Base-by-base conservation (phyloP, 306 rosid species). In the Citrullus mucosospermus region DNA sequence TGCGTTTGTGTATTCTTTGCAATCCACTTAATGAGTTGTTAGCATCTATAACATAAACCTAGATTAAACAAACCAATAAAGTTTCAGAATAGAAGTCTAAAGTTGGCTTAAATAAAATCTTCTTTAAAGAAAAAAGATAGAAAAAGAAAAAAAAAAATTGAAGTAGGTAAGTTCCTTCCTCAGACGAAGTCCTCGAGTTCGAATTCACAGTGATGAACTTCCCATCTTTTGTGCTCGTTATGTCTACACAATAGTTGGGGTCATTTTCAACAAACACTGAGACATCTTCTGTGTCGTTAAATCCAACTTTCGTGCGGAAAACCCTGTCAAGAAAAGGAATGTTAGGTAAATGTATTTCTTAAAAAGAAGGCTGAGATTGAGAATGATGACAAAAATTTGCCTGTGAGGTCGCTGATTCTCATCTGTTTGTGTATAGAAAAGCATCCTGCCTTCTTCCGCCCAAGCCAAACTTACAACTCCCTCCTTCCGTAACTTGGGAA, bases 111-210 rank as follows among this genome's bases (percentile, higher is more conserved):
- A 80, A 41, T 80, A 71, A 15, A 20, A 41, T 77, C 36, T 48
- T 13, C 22, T 2, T 14, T 1, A 25, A 32, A 74, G 78, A 11
- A 53, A 75, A 75, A 17, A 8, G 30, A 44, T 12, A 44, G 70
- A 43, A 36, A 25, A 6, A 65, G 44, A 2, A 17, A 79, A 79
- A 25, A 25, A 88, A 58, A 86, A 55, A 28, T 44, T 70, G 18
- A 83, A 71, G 60, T 14, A 70, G 73, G 57, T 79, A 86, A 87
- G 82, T 87, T 86, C 97, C 89, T 94, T 94, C 98, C 98, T 95
- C 97, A 41, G 97, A 95, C 84, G 98, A 95, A 87, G 97, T 92
- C 91, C 98, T 92, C 85, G 98, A 95, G 85, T 95, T 95, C 84
- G 97, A 91, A 89, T 95, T 92, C 84, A 92, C 93, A 80, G 98